Base-by-base conservation (phyloP, 1,284 basidiomycete species). In the Tilletia setariae region DNA sequence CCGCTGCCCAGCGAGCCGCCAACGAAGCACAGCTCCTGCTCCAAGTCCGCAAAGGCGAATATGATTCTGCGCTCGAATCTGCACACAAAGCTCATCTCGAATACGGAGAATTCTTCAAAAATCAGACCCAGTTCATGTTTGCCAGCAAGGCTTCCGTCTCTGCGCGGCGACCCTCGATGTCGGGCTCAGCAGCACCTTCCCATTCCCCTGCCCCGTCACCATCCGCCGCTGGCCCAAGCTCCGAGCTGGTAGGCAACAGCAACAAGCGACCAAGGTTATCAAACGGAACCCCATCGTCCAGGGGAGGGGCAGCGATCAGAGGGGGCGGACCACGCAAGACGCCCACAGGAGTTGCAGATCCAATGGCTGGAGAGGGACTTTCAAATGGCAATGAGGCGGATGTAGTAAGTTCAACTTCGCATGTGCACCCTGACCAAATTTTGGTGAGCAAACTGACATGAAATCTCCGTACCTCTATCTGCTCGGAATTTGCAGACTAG, bases 11-110 rank as follows among this genome's bases (percentile, higher is more conserved):
- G 3, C 53, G 53, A 21, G 7, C 23, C 9, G 53, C 53, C n/a
- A 59, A 59, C 53, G 53, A 59, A 30, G 53, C 53, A 3, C 53
- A 59, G 53, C 53, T 59, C 25, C 23, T 59, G 21, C 25, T 59
- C 21, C 53, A 59, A 30, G 32, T 59, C 53, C 53, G 53, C 8
- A 59, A 59, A 30, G n/a, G 53, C 53, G 53, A 59, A 19, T 59
- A 59, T 30, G 53, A 59, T 11, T 21, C 25, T 30, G 53, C 53
- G 9, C 23, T 59, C 9, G 53, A 13, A 9, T 21, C 53, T 59
- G 53, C 53, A 30, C 53, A 59, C 21, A 13, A 59, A 9, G 53
- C 53, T 6, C 53, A 59, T 30, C 23, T 28, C 23, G 53, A 59
- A 30, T 59, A 59, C 53, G 53, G 28, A 28, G 53, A 30, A 23